Evolutionary conservation across 805 yeast species (phyloP), one percentile per base, ranked within the genome.

Genomic region (Sugiyamaella qingdaonensis): DNA sequence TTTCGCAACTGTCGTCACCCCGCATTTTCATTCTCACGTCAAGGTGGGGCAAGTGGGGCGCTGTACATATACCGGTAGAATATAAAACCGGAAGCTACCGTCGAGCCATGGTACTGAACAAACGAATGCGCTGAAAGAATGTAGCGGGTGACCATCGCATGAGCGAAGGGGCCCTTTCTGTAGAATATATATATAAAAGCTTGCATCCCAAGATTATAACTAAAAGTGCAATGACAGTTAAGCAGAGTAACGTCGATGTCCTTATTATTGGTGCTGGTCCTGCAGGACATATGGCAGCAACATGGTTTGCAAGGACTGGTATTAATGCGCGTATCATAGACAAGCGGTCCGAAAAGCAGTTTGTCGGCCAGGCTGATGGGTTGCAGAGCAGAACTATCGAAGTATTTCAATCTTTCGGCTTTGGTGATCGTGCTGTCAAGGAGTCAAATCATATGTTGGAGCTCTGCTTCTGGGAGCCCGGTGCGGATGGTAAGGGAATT

Each of bases 211-310:
- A 4, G 3, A 7, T 24, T 7, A 24, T 7, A 24, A 24, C 29
- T 24, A 24, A 7, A 24, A 3, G 29, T 24, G 29, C 29, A 24
- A 24, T 35, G 18, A 35, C 39, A 35, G 14, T 35, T 16, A 43
- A 43, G 10, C 35, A 29, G 10, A 44, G 51, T 14, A 44, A 51
- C 1, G 64, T 67, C 1, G 72, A 69, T 54, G 73, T 69, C 5
- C 57, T 69, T n/a, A 66, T 69, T 24, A 61, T 69, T 33, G 73
- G 73, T 14, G 73, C 73, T 19, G 73, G 73, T 13, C 73, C 73
- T 11, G 68, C 73, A 8, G 73, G 73, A 7, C 61, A 65, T 37
- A 69, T 69, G 73, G 58, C 66, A 10, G 73, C 71, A 8, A 53
- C 50, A 27, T 59, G 65, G 60, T 58, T 66, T n/a, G 66, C 71